These are phyloP conservation scores for Metrosideros polymorpha DNA, from an alignment of 441 rosid genomes.

Conservation along the genomic window DNA sequence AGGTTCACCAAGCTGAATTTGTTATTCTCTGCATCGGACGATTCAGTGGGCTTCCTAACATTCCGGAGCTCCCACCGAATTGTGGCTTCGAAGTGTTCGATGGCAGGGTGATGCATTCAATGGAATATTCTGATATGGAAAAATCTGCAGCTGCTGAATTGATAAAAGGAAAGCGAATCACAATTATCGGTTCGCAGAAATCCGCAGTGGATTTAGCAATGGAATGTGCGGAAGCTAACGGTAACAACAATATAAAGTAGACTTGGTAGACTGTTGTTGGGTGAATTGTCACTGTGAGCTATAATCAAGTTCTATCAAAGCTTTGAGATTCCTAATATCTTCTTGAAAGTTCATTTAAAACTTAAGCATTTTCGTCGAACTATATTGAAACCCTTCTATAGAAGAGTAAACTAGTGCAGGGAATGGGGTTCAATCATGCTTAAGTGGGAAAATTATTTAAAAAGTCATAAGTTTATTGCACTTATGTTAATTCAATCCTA, in stretches of 20 bases:
- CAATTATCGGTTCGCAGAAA: background rate
- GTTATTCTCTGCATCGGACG: conserved; percentile 10
- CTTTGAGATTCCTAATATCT: background rate
- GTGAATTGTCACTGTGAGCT: background rate
- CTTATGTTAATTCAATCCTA: too few species aligned
- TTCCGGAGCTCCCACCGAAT: conserved; percentile 1
- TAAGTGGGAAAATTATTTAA: too few species aligned
- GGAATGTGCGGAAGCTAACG: conserved; percentile 3
- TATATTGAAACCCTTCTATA: background rate
- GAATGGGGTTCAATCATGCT: background rate
- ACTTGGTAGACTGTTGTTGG: background rate
- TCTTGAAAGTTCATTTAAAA: background rate
- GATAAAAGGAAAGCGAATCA: conserved; percentile 1
- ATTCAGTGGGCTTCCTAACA: conserved; percentile 5
- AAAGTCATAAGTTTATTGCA: too few species aligned
- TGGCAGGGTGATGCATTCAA: conserved; percentile 7
- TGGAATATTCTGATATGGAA: conserved; percentile 8
- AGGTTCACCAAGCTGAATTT: conserved; percentile 2
- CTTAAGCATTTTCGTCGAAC: background rate
- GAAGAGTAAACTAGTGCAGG: background rate
- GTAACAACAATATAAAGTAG: background rate
- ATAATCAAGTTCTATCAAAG: background rate
- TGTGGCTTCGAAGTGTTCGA: background rate
- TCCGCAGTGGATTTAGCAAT: conserved; percentile 5
- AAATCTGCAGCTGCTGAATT: background rate